Evolutionary conservation across 345 rosid genomes (phyloP).

Genomic region (Passiflora organensis): DNA sequence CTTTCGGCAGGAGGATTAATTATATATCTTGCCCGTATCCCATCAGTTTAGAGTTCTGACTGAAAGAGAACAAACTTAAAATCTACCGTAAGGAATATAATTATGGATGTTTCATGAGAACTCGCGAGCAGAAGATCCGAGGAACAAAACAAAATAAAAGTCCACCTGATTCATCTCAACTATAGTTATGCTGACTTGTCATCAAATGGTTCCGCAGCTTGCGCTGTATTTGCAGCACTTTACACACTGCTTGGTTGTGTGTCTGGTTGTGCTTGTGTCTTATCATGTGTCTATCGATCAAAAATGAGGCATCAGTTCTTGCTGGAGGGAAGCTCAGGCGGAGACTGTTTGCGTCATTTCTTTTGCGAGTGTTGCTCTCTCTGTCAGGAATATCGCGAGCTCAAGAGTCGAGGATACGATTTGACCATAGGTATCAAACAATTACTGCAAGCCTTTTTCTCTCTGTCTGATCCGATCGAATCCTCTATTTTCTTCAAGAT

Average conservation of each 20-base stretch:
- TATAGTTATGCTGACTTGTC: background rate
- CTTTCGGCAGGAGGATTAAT: background rate
- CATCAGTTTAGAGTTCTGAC: no score
- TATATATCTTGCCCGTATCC: background rate
- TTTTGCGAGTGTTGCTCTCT: slow-evolving; percentile 37
- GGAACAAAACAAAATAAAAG: background rate
- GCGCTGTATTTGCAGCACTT: slow-evolving; percentile 21
- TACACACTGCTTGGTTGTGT: slow-evolving; percentile 5
- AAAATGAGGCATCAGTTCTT: slow-evolving; percentile 26
- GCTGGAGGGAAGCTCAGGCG: slow-evolving; percentile 14
- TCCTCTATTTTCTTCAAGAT: background rate
- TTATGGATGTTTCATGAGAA: background rate
- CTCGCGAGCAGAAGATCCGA: background rate
- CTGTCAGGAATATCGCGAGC: slow-evolving; percentile 39
- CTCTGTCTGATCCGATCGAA: background rate
- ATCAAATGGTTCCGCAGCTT: slow-evolving; percentile 23
- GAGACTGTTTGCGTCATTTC: slow-evolving; percentile 28
- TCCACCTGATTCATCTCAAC: no score
- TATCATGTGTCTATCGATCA: slow-evolving; percentile 24
- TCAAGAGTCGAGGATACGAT: slow-evolving; percentile 36
- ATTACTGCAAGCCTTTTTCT: background rate
- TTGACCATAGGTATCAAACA: slow-evolving; percentile 26
- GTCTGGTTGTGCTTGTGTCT: slow-evolving; percentile 14
- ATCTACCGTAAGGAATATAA: background rate
- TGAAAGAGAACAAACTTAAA: background rate